Evolutionary conservation across 2,329 filamentous ascomycete species (phyloP), one percentile per base, ranked within the genome.

Genomic region (Pseudovirgaria hyperparasitica): DNA sequence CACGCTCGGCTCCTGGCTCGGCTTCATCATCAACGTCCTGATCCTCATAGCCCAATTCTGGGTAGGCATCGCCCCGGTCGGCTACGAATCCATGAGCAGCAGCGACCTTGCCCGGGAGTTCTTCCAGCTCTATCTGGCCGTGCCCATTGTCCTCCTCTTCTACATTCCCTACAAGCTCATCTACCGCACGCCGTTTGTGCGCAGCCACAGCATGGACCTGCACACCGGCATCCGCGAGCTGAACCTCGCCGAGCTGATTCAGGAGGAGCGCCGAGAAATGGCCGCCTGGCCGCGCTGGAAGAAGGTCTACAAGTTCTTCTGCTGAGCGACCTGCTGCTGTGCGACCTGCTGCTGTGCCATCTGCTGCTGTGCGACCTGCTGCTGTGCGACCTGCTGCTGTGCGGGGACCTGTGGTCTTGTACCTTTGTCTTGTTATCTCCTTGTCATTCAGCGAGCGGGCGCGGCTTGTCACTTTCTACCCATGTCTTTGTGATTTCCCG

Each of bases 1-100:
- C 33, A 60, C 90, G 6, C 40, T 68, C 7, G 87, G 86, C 7
- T 92, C 82, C 3, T 94, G 76, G 65, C 34, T 90, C 16, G 86
- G 86, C 14, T 65, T 93, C 30, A 38, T 61, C 17, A 71, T 92
- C 50, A 92, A 93, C 55, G 31, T 67, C 12, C 56, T 87, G 20
- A 75, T 93, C 16, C 65, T 94, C 16, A 49, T 79, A 23, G 82
- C 81, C 2, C 85, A 94, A 50, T 87, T 92, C 60, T 94, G 84
- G 81, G 76, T 80, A 26, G 82, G 80, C 16, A 74, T 81, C 4
- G 85, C 75, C 47, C 85, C 86, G 4, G 66, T 87, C 25, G 68
- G 61, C 14, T 76, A 69, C 44, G 42, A 45, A 4, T 28, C 54
- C 0, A 60, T 61, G 50, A 59, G 60, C 1, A 35, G 58, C 4